Base-by-base conservation (phyloP, 805 yeast genomes). In the Starmerella potacharoeniae region DNA sequence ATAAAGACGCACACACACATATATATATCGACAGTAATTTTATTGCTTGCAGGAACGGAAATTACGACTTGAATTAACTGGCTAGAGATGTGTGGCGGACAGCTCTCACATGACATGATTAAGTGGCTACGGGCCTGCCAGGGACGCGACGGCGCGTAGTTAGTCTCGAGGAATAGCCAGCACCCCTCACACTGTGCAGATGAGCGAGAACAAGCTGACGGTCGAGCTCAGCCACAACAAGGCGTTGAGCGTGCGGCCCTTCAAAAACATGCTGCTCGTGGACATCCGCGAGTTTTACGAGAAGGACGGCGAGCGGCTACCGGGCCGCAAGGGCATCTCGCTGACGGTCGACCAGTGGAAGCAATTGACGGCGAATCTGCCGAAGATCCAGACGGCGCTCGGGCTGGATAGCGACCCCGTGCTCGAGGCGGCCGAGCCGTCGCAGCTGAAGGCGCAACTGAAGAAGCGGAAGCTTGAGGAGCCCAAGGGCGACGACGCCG, bases 281-380 rank as follows among this genome's bases (percentile, higher is more conserved):
- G 96, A 90, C 64, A 85, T 90, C 52, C 77, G 97, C 56, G 96
- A 90, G 66, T 88, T 74, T 70, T 90, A 87, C 68, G 53, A 57
- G 28, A 74, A 74, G 52, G 79, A 81, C 50, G 83, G 83, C 6
- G 83, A 81, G 57, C 74, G 76, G 71, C 76, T 76, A 57, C 97
- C 97, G 0, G 95, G 95, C 0, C 83, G 81, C 65, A 90, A 90
- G 69, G 83, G 64, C 29, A 59, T 61, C 43, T 51, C 61, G 9
- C 50, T 61, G 28, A 61, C 59, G 13, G 54, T 48, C 1, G 64
- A 55, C 33, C 64, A 61, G 33, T 61, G 55, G 52, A 35, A 34
- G 30, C 51, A 17, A 9, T 39, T 61, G n/a, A n/a, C 47, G 28
- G 53, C 51, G n/a, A 45, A 50, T 16, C 13, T 40, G 5, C 50